These are phyloP conservation scores for Pseudogymnoascus sp. DNA, from an alignment of 2,329 filamentous ascomycete genomes.

Conservation along the genomic window DNA sequence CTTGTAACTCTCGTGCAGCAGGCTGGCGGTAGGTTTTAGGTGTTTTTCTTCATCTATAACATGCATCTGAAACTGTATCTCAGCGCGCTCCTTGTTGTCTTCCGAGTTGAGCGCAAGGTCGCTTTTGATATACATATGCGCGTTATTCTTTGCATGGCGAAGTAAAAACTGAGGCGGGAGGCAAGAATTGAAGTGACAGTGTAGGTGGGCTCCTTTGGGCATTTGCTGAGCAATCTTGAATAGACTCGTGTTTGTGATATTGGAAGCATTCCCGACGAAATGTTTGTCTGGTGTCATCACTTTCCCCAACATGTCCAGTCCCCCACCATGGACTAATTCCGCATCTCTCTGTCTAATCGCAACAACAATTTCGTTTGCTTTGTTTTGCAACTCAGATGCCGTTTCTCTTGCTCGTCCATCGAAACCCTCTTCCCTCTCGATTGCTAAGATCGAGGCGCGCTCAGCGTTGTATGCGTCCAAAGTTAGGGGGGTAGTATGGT, in stretches of 20 bases:
- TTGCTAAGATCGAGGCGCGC: constrained; percentile 17
- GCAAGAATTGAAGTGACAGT: constrained; percentile 75
- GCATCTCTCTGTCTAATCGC: constrained; percentile 27
- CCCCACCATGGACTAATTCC: constrained; percentile 23
- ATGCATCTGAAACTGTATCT: constrained; percentile 56
- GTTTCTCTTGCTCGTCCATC: constrained; percentile 24
- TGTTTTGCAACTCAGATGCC: constrained; percentile 25
- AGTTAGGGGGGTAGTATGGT: not conserved
- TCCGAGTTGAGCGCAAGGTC: constrained; percentile 42
- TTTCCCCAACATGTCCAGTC: constrained; percentile 12
- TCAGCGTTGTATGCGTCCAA: constrained; percentile 11
- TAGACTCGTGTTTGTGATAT: constrained; percentile 51
- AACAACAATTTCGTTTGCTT: constrained; percentile 25
- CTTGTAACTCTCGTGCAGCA: constrained; percentile 11
- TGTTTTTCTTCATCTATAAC: constrained; percentile 23
- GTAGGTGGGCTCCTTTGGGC: constrained; percentile 68
- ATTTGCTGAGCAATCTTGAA: constrained; percentile 51
- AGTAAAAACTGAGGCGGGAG: constrained; percentile 56
- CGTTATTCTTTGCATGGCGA: constrained; percentile 45
- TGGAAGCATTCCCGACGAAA: constrained; percentile 49
- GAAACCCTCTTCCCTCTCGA: constrained; percentile 26
- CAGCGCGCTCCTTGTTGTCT: constrained; percentile 33
- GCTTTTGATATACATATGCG: constrained; percentile 66
- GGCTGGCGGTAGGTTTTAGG: not conserved
- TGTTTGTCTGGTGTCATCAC: constrained; percentile 41